A percentile compares a stretch with the other conserved stretches of the same genome.
These are phyloP conservation scores for Didymella pomorum DNA, from an alignment of 2,329 filamentous ascomycete species.

Conservation along the genomic window DNA sequence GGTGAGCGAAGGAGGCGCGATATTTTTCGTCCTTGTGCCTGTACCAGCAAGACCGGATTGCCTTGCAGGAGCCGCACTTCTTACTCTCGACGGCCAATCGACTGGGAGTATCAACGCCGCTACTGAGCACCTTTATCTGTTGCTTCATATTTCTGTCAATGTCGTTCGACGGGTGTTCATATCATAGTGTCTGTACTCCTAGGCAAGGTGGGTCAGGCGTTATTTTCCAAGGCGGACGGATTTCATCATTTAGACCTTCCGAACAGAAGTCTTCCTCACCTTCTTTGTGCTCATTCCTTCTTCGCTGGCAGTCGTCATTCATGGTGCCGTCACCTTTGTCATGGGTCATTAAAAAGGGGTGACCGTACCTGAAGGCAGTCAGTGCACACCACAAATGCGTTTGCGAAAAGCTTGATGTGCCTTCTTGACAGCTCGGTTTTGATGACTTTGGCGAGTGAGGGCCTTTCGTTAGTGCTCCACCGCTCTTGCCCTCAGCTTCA, in stretches of 20 bases:
- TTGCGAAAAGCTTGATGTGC: background rate
- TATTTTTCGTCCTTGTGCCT: background rate
- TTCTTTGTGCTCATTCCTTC: background rate
- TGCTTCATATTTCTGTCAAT: background rate
- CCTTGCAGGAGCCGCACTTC: background rate
- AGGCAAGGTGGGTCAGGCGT: constrained; percentile 2
- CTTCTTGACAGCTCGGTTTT: background rate
- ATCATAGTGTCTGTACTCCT: constrained; percentile 2
- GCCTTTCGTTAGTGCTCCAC: background rate
- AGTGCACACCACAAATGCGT: background rate
- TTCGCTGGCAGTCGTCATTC: background rate
- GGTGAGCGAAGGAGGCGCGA: background rate
- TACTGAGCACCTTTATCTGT: background rate
- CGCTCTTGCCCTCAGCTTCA: constrained; percentile 14
- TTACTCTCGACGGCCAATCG: background rate
- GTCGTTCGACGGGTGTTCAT: constrained; percentile 8
- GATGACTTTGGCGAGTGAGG: background rate
- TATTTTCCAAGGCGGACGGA: constrained; percentile 1
- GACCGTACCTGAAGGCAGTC: background rate
- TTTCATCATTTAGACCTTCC: constrained; percentile 2
- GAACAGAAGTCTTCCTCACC: background rate
- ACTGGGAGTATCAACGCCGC: too few relatives aligned
- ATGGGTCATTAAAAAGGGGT: background rate
- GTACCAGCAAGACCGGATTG: background rate
- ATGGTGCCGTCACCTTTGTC: background rate